A percentile compares a stretch with the other conserved stretches of the same genome.
Evolutionary conservation across 2,329 filamentous ascomycete species (phyloP).

Genomic region (Metarhizium rileyi): DNA sequence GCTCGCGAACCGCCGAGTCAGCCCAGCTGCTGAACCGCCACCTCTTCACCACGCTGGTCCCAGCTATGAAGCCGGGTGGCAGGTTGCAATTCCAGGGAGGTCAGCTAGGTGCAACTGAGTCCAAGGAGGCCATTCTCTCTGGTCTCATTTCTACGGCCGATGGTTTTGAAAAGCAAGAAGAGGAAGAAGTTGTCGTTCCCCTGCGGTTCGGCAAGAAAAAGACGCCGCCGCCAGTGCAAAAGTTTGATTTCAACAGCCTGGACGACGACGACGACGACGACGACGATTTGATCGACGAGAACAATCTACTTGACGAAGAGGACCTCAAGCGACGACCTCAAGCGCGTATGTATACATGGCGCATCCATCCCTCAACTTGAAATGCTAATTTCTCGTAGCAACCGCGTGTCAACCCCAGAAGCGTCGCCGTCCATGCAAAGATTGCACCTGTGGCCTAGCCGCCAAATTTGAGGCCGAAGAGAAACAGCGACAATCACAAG

Average conservation of each 20-base stretch:
- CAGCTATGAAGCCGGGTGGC: slow-evolving; percentile 60
- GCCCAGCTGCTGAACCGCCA: slow-evolving; percentile 54
- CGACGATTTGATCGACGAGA: slow-evolving; percentile 86
- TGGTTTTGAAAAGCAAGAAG: slow-evolving; percentile 67
- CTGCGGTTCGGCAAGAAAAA: slow-evolving; percentile 32
- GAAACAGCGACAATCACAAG: slow-evolving; percentile 55
- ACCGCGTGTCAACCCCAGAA: slow-evolving; percentile 85
- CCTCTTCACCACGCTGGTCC: slow-evolving; percentile 60
- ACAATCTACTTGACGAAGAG: slow-evolving; percentile 74
- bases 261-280: slow-evolving; percentile 47
- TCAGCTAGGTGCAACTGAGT: slow-evolving; percentile 38
- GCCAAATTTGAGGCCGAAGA: slow-evolving; percentile 83
- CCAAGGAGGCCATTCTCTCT: slow-evolving; percentile 73
- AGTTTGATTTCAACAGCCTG: slow-evolving; percentile 48
- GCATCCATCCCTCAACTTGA: neutral
- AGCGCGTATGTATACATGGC: slow-evolving; percentile 54
- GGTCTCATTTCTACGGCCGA: slow-evolving; percentile 57
- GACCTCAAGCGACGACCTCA: slow-evolving; percentile 70
- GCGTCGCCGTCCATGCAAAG: slow-evolving; percentile 89
- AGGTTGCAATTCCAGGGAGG: slow-evolving; percentile 61
- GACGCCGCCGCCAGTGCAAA: slow-evolving; percentile 13
- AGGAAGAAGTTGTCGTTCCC: slow-evolving; percentile 46
- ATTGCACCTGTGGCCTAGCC: slow-evolving; percentile 91
- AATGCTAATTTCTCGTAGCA: slow-evolving; percentile 35
- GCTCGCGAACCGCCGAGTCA: slow-evolving; percentile 51